These are phyloP conservation scores for Sanghuangporus baumii DNA, from an alignment of 1,284 basidiomycete genomes.

Conservation along the genomic window DNA sequence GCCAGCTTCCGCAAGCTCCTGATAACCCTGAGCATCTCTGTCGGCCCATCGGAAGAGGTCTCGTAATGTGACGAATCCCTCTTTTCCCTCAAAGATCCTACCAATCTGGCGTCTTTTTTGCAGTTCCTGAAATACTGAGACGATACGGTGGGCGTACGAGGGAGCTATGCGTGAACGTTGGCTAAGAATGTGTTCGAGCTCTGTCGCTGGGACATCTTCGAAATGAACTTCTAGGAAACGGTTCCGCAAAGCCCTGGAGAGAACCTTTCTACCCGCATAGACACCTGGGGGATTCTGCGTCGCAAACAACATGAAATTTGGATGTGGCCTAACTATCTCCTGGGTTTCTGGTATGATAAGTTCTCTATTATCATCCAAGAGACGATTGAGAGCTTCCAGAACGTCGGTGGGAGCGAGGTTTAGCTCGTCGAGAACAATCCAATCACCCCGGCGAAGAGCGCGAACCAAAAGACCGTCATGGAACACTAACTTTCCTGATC, in stretches of 20 bases:
- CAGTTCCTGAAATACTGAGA: slow-evolving; percentile 89
- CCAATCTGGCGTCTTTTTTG: slow-evolving; percentile 88
- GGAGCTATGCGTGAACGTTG: slow-evolving; percentile 88
- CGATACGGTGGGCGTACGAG: slow-evolving; percentile 88
- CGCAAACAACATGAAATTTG: slow-evolving; percentile 97
- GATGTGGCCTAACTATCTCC: slow-evolving; percentile 91
- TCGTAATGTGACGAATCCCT: slow-evolving; percentile 93
- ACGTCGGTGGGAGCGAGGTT: slow-evolving; percentile 98
- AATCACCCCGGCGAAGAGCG: slow-evolving; percentile 89
- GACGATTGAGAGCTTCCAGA: slow-evolving; percentile 92
- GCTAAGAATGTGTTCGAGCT: slow-evolving; percentile 90
- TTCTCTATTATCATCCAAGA: slow-evolving; percentile 97
- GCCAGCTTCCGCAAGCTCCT: slow-evolving; percentile 93
- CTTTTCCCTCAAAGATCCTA: slow-evolving; percentile 96
- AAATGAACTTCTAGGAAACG: slow-evolving; percentile 99
- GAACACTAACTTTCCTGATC: slow-evolving; percentile 90
- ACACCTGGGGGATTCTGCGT: slow-evolving; percentile 98
- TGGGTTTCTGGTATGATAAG: slow-evolving; percentile 95
- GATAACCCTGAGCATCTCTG: slow-evolving; percentile 82
- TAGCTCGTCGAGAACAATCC: slow-evolving; percentile 98
- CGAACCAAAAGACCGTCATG: slow-evolving; percentile 93
- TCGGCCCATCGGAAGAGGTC: slow-evolving; percentile 98
- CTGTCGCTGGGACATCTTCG: slow-evolving; percentile 91
- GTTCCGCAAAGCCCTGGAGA: slow-evolving; percentile 96
- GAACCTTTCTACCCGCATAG: slow-evolving; percentile 94